Evolutionary conservation across 2,329 filamentous ascomycete species (phyloP), one percentile per base, ranked within the genome.

Genomic region (Arachnomyces sp.): DNA sequence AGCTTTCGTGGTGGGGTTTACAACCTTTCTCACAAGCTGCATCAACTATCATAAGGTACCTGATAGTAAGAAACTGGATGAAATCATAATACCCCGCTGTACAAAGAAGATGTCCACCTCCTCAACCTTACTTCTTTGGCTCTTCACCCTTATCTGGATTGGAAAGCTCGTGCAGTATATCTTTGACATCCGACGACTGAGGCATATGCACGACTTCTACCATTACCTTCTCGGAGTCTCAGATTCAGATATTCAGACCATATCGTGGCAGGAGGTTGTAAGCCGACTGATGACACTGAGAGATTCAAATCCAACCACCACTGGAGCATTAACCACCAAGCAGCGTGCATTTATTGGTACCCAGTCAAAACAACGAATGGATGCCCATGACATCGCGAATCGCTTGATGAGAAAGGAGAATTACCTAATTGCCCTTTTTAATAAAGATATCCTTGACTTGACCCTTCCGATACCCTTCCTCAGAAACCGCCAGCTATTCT

Each of bases 301-400:
- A 45, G 87, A 94, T 55, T 74, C 85, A 20, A 94, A 95, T 52
- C 79, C 89, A n/a, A 79, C 82, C 16, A 94, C 89, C n/a, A 77
- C 77, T 1, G 70, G 73, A 6, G 74, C 73, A 13, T 65, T 79
- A 12, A 73, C 74, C n/a, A 67, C 75, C 8, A 66, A 70, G 45
- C 74, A 75, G 48, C 72, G 76, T 44, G 75, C 72, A 47, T 77
- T 76, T 43, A 72, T 90, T 47, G 84, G 84, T 34, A 88, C 81
- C 43, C 87, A 93, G 57, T 93, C 87, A 15, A 94, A 95, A 60
- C 87, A 96, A 64, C 77, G 90, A 46, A 81, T 98, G 51, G 92
- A 95, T 62, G 92, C 92, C 8, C 87, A 95, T 54, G 92, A 95
- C 56, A 96, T 98, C 59, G 92, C 92, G 5, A 98, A 96, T 57